phyloP scores from a whole-genome alignment of 495 filamentous ascomycete species.

The Aspergillus incahuasiensis region DNA sequence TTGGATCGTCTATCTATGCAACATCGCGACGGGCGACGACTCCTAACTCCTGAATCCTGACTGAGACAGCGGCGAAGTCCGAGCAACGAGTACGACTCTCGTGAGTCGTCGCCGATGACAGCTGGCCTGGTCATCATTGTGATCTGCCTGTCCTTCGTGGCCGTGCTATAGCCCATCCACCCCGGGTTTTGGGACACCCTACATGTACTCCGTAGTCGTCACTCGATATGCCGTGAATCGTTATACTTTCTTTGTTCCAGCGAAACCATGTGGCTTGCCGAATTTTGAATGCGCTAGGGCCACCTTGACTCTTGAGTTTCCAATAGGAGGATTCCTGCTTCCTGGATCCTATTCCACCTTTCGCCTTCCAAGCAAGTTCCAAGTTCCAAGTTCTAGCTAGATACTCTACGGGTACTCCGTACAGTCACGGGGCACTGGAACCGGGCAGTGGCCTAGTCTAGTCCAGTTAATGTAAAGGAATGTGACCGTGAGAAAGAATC shows the following conservation, averaged over 20 bases:
- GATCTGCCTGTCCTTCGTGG: background rate
- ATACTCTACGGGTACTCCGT: background rate
- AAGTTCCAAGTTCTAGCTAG: background rate
- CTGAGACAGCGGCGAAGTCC: constrained; percentile 4
- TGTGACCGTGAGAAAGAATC: too few relatives aligned
- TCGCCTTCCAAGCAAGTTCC: too few relatives aligned
- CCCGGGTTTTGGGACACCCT: background rate
- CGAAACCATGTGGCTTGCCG: constrained; percentile 21
- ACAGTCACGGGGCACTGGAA: background rate
- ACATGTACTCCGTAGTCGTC: background rate
- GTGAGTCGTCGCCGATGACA: too few relatives aligned
- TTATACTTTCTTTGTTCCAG: background rate
- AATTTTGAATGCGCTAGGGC: background rate
- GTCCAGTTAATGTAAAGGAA: too few relatives aligned
- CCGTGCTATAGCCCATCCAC: background rate
- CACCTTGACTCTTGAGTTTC: background rate
- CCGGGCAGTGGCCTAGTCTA: too few relatives aligned
- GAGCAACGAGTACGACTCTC: background rate
- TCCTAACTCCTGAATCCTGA: background rate
- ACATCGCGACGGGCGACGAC: background rate
- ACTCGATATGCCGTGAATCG: background rate
- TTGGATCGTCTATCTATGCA: background rate
- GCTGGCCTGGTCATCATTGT: background rate
- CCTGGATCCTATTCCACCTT: too few relatives aligned
- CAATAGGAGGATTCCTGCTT: background rate